Base-by-base conservation (phyloP, 2,329 filamentous ascomycete species). In the Ceratocystis papillata region DNA sequence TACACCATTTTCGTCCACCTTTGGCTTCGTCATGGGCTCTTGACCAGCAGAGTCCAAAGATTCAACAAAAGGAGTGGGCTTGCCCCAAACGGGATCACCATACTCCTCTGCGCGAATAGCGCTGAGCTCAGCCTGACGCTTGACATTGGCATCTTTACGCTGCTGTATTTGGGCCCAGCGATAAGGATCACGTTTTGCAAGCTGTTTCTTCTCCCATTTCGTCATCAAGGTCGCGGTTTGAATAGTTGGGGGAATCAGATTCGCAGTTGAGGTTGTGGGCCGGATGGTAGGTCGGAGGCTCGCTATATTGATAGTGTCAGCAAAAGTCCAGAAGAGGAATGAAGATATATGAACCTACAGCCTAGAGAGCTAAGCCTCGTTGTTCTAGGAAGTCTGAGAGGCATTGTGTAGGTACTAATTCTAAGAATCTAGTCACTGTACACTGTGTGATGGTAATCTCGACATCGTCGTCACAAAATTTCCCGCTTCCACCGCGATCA, bases 71-170 rank as follows among this genome's bases (percentile, higher is more conserved):
- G 91, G 83, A 17, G 94, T 96, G 46, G 82, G 76, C 68, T 86
- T 80, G 73, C 93, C 94, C 71, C 87, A 83, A 69, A 99, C 80
- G 0, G 91, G 89, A 75, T 95, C 84, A 63, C 93, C 93, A 70
- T 87, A 80, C 59, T 80, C 80, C 60, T 80, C 80, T 67, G 83
- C 79, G 67, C 89, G 85, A 73, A 86, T 79, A 69, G 83, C 78
- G 68, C 84, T 76, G 65, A 97, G 81, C 69, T 85, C 84, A 69
- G 83, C 80, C 72, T 87, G 90, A 63, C 90, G 85, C 72, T 87
- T 83, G 59, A 93, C 75, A 73, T 96, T 96, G 70, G 88, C 89
- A 10, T 87, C 85, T 76, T 93, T 96, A 69, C 90, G 87, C 74
- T 91, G 89, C 72, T 88, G 84, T 41, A 89, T 86, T 76, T 95